These are phyloP conservation scores for Leucocoprinus sp. DNA, from an alignment of 768 basidiomycete genomes.

Conservation along the genomic window DNA sequence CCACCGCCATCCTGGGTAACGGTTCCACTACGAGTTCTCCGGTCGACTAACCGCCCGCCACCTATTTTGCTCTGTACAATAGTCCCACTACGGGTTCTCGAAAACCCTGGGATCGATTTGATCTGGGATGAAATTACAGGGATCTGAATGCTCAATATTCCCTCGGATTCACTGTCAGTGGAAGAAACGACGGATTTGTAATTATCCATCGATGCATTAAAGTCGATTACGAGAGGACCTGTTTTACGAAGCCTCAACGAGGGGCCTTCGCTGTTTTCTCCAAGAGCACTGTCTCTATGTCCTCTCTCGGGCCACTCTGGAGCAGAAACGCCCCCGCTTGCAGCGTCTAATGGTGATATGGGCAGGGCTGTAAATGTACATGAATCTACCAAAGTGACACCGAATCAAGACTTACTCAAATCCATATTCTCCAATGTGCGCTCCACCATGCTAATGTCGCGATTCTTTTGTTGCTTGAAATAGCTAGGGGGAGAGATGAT, in stretches of 20 bases:
- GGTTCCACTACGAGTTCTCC: conserved; percentile 42
- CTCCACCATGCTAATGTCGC: not conserved
- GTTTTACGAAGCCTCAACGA: not conserved
- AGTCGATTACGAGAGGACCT: not conserved
- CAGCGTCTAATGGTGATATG: not conserved
- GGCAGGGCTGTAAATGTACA: not conserved
- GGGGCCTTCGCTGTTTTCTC: not conserved
- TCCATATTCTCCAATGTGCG: not conserved
- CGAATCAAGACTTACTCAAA: not conserved
- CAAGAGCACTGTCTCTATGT: not conserved
- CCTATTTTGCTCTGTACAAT: conserved; percentile 18
- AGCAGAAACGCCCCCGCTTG: not conserved
- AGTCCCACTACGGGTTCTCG: conserved; percentile 39
- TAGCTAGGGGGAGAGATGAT: conserved; percentile 34
- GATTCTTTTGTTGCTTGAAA: conserved; percentile 15
- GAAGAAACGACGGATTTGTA: not conserved
- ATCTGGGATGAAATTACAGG: not conserved
- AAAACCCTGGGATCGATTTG: conserved; percentile 7
- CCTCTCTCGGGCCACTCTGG: not conserved
- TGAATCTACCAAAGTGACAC: not conserved
- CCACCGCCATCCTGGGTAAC: conserved; percentile 23
- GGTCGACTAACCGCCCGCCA: conserved; percentile 11
- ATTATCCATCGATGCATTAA: not conserved
- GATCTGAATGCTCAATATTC: not conserved
- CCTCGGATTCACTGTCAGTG: not conserved